Evolutionary conservation across 2,329 filamentous ascomycete genomes (phyloP), one percentile per base, ranked within the genome.

Genomic region (Emydomyces testavorans): DNA sequence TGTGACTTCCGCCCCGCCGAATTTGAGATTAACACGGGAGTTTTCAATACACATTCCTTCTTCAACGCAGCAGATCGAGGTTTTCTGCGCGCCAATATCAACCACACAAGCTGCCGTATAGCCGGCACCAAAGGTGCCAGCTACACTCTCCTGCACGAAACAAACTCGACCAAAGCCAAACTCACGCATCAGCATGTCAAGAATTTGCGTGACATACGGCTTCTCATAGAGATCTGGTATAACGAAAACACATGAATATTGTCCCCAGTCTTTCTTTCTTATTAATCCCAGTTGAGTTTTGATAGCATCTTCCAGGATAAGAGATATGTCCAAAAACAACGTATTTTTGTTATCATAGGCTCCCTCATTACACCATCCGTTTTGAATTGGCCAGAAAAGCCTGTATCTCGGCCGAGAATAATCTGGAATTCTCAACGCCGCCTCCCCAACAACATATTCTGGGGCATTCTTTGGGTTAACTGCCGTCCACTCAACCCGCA

Each of bases 161-260:
- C 85, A 93, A 41, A 95, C 81, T 48, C 83, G 81, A 53, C 79
- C 83, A 62, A 98, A 94, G 49, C 88, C 83, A 60, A 95, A 92
- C 68, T 90, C 89, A 40, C 78, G 82, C 71, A 96, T 83, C 57
- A 90, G 79, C 51, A 92, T 85, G 48, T 89, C 82, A 35, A 98
- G 72, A 7, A 93, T 71, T 61, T 84, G 81, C 42, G 87, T 86
- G 15, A 96, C 86, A 54, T 95, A 94, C 43, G 79, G 79, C 64
- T 94, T 93, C 68, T 98, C 92, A 67, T 96, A 98, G 7, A 98
- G 74, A 63, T 98, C 92, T 0, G 92, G 92, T 39, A 98, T 93
- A 53, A 98, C 82, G 60, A 96, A 87, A n/a, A 95, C 89, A 57
- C 88, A 95, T 58, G 85, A 92, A 66, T 95, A 96, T 62, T 93